Evolutionary conservation across 2,329 filamentous ascomycete species (phyloP).

Genomic region (Exserohilum rostratum): DNA sequence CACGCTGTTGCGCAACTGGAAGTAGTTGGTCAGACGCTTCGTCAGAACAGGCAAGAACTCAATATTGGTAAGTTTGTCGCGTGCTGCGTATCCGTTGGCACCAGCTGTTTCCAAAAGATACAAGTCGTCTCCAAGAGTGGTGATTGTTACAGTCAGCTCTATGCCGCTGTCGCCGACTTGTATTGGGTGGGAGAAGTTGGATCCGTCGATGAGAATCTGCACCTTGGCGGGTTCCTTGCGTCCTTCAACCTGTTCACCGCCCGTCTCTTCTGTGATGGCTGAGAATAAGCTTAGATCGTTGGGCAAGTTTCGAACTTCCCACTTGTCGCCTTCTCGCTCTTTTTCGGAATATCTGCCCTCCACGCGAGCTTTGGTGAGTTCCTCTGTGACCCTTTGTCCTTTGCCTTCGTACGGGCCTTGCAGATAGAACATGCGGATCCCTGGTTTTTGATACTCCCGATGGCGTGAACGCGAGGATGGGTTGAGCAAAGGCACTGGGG

Average conservation of each 20-base stretch:
- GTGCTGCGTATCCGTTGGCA: slow-evolving; percentile 71
- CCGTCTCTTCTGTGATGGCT: slow-evolving; percentile 74
- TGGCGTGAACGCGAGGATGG: slow-evolving; percentile 41
- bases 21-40: slow-evolving; percentile 74
- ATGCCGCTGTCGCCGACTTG: slow-evolving; percentile 61
- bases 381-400: slow-evolving; percentile 78
- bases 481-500: slow-evolving; percentile 48
- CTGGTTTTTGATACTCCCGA: slow-evolving; percentile 37
- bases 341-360: slow-evolving; percentile 82
- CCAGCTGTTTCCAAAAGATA: slow-evolving; percentile 67
- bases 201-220: slow-evolving; percentile 74
- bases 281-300: slow-evolving; percentile 64
- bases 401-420: slow-evolving; percentile 79
- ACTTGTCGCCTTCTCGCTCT: slow-evolving; percentile 81
- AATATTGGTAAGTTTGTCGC: slow-evolving; percentile 73
- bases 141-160: slow-evolving; percentile 72
- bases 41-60: slow-evolving; percentile 77
- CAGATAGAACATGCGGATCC: slow-evolving; percentile 64
- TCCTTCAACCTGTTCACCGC: slow-evolving; percentile 66
- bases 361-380: slow-evolving; percentile 82
- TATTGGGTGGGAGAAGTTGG: slow-evolving; percentile 64
- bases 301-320: slow-evolving; percentile 75
- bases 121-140: slow-evolving; percentile 58
- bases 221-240: slow-evolving; percentile 72
- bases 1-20: slow-evolving; percentile 72